Conservation (phyloP, 129 eudicot genomes). For the Ambrosia artemisiifolia region DNA sequence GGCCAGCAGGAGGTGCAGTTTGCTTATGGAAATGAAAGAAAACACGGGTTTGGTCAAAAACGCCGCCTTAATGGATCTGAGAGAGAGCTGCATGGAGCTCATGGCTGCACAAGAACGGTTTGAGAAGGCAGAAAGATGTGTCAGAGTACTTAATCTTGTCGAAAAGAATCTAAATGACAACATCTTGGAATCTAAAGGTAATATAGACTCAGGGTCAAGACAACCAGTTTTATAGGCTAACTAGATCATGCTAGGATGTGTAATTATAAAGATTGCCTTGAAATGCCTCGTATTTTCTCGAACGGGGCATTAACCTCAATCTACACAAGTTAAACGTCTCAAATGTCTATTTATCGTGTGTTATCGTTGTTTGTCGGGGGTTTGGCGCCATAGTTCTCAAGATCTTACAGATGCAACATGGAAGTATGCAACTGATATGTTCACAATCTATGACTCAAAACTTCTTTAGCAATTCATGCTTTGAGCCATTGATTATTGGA, state of each 20-base stretch:
- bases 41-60: conserved; percentile 15
- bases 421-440: too few species aligned
- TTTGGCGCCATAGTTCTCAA: too few species aligned
- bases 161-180: conserved; percentile 19
- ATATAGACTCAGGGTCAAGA: conserved; percentile 20
- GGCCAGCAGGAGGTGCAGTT: not conserved
- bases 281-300: not conserved
- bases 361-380: too few species aligned
- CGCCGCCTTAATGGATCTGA: conserved; percentile 32
- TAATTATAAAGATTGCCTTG: not conserved
- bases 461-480: too few species aligned
- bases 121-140: conserved; percentile 28
- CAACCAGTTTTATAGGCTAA: not conserved
- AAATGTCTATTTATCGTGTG: too few species aligned
- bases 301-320: not conserved
- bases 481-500: too few species aligned
- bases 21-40: conserved; percentile 21
- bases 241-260: conserved; percentile 11
- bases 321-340: too few species aligned
- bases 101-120: conserved; percentile 25
- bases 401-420: too few species aligned
- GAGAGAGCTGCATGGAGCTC: conserved; percentile 22
- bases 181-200: conserved; percentile 25
- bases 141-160: conserved; percentile 28
- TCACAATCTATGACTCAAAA: too few species aligned